Evolutionary conservation across 768 basidiomycete species (phyloP), one percentile per base, ranked within the genome.

Genomic region (Strobilomyces dryophilus): DNA sequence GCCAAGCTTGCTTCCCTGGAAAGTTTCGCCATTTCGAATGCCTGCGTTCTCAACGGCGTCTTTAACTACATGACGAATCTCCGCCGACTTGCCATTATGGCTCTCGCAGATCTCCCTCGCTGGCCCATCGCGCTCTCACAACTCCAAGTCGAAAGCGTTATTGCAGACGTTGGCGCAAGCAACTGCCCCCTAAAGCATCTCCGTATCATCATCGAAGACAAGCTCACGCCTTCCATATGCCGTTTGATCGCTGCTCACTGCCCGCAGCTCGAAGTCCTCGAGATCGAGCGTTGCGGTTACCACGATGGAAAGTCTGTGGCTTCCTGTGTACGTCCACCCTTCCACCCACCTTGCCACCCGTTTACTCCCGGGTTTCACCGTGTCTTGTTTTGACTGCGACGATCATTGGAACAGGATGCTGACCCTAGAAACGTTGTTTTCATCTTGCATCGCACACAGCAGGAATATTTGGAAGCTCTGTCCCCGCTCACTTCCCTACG

Each of bases 281-380:
- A 71, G 39, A 71, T 71, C 7, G 69, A 71, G 51, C 64, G 67
- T 44, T 71, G 69, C 50, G 69, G 69, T 5, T 71, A 71, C 62
- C 69, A 71, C 55, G 69, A 71, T 56, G 69, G 69, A 42, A 72
- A 71, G 59, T 66, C 71, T 12, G 59, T 70, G 50, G 69, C 67
- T 59, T 65, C 64, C 46, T 65, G 53, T 68, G 69, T 71, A 64
- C 55, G 69, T 69, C 54, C 65, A 35, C 60, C 46, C 52, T 61
- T 57, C 31, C 40, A 53, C 59, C 56, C 43, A 47, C 46, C 47
- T 45, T 42, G 27, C 45, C 52, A 37, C 57, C 54, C 53, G 46
- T 52, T 55, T 54, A 40, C 47, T 48, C 44, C 21, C 53, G 56
- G 48, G 44, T 50, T 53, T 42, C 57, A 53, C n/a, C 26, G 26